Evolutionary conservation across 129 eudicot species (phyloP).

Genomic region (Flaveria robusta): DNA sequence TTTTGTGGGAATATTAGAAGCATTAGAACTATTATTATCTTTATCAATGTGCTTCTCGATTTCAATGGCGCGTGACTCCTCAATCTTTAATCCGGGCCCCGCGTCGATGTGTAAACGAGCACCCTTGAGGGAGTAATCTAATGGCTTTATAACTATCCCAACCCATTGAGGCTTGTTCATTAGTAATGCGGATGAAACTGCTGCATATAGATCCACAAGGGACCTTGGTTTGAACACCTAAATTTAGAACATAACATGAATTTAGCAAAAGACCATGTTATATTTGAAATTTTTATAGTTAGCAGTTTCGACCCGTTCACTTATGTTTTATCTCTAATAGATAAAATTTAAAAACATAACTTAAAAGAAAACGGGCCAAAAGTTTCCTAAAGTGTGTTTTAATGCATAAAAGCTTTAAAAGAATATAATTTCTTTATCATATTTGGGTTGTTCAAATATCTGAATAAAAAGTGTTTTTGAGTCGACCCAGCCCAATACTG

Average conservation of each 20-base stretch:
- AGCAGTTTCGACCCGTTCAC: background rate
- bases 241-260: slow-evolving; percentile 16
- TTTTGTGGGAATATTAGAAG: slow-evolving; percentile 44
- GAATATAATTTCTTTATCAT: no score
- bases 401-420: no score
- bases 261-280: background rate
- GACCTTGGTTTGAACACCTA: slow-evolving; percentile 89
- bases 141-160: slow-evolving; percentile 76
- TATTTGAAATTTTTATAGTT: background rate
- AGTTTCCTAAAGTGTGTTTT: background rate
- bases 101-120: slow-evolving; percentile 74
- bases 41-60: slow-evolving; percentile 52
- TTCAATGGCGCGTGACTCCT: slow-evolving; percentile 60
- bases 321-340: background rate
- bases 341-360: background rate
- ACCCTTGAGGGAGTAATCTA: slow-evolving; percentile 72
- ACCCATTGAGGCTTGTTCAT: slow-evolving; percentile 97
- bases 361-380: background rate
- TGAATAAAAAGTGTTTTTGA: background rate
- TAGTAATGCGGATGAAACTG: slow-evolving; percentile 85
- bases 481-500: background rate
- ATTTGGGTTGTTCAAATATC: no score
- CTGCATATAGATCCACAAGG: slow-evolving; percentile 85
- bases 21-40: slow-evolving; percentile 26
- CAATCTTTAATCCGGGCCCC: slow-evolving; percentile 81